Conservation (phyloP, 495 filamentous ascomycete species). For the Podospora pseudoanserina region DNA sequence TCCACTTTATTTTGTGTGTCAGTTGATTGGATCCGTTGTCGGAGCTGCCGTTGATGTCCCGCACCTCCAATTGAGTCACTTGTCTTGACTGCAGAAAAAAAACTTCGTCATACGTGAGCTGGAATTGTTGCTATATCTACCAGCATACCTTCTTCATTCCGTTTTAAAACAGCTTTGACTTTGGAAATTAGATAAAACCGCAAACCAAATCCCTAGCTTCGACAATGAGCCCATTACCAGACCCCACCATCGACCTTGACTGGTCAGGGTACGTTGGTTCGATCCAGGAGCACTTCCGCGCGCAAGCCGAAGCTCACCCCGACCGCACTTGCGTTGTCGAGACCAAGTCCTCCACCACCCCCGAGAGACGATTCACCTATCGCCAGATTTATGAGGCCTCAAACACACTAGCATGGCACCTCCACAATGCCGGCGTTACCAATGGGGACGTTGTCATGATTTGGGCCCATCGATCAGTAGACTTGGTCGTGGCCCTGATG, state of each 20-base stretch:
- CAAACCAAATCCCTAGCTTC: background rate
- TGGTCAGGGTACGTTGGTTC: conserved; percentile 76
- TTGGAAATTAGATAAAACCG: background rate
- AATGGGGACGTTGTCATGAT: conserved; percentile 92
- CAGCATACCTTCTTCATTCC: background rate
- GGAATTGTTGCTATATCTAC: background rate
- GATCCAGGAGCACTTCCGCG: conserved; percentile 40
- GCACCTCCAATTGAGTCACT: conserved; percentile 1
- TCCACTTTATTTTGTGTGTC: background rate
- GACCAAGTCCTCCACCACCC: conserved; percentile 59
- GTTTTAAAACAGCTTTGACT: background rate
- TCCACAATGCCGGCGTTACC: conserved; percentile 67
- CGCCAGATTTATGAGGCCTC: conserved; percentile 81
- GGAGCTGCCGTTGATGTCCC: conserved; percentile 1
- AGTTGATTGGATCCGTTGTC: background rate
- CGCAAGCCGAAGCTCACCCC: conserved; percentile 70
- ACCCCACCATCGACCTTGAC: conserved; percentile 72
- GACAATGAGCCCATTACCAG: conserved; percentile 50
- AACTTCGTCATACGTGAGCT: background rate
- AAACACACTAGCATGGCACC: conserved; percentile 74
- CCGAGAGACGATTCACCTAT: conserved; percentile 75
- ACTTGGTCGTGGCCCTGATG: conserved; percentile 65
- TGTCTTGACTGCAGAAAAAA: background rate
- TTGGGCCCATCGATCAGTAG: conserved; percentile 77
- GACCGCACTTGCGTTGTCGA: conserved; percentile 79